Evolutionary conservation across 208 protist genomes (phyloP).

Genomic region (Acanthamoeba comandoni): DNA sequence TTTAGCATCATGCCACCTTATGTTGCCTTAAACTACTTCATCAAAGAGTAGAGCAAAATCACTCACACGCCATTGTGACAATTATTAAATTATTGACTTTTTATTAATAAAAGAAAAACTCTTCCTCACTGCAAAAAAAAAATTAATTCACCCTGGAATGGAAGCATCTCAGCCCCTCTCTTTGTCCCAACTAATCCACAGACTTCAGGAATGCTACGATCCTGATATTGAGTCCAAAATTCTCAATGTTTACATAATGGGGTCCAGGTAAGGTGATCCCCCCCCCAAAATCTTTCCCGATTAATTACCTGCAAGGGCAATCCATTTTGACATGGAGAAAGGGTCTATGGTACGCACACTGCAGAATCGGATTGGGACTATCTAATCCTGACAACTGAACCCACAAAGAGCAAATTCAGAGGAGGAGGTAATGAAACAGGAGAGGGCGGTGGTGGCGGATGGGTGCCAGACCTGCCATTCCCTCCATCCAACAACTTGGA

Average conservation of each 20-base stretch:
- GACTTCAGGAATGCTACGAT: constrained; percentile 51
- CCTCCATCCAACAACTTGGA: constrained; percentile 64
- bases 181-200: not conserved
- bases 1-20: too few species aligned
- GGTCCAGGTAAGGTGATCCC: constrained; percentile 10
- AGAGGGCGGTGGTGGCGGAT: constrained; percentile 5
- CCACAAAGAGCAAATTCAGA: constrained; percentile 20
- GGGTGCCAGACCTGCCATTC: constrained; percentile 56
- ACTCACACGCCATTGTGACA: too few species aligned
- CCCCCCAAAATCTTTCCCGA: not conserved
- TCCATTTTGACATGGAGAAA: not conserved
- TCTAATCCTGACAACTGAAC: constrained; percentile 28
- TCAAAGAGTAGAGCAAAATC: too few species aligned
- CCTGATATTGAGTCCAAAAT: constrained; percentile 59
- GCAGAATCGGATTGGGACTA: constrained; percentile 68
- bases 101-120: too few species aligned
- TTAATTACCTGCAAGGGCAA: too few species aligned
- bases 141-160: too few species aligned
- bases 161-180: too few species aligned
- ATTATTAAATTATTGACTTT: too few species aligned
- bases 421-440: not conserved
- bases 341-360: constrained; percentile 62
- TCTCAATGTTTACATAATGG: constrained; percentile 61
- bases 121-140: too few species aligned
- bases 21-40: too few species aligned